These are phyloP conservation scores for Graphiopsis chlorocephala DNA, from an alignment of 2,329 filamentous ascomycete genomes.

Conservation along the genomic window DNA sequence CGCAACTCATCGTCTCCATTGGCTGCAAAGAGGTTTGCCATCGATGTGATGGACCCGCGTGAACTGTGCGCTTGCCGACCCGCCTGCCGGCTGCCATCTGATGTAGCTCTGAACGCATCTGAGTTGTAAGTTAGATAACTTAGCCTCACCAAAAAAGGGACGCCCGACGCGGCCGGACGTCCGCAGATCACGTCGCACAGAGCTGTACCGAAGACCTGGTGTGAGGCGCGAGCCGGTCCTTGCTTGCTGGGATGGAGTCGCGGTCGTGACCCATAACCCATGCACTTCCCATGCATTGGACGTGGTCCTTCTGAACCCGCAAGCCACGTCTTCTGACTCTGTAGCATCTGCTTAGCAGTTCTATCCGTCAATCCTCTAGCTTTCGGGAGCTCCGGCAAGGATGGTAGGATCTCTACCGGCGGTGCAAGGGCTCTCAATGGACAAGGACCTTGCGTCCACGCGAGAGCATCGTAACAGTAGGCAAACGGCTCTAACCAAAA, in stretches of 20 bases:
- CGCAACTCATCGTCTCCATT: background rate
- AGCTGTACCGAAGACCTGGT: constrained; percentile 5
- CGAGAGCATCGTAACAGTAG: constrained; percentile 1
- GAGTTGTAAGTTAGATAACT: constrained; percentile 3
- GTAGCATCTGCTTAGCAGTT: background rate
- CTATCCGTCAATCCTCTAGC: background rate
- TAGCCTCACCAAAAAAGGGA: constrained; percentile 4
- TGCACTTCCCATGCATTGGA: constrained; percentile 6
- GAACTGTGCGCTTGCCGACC: background rate
- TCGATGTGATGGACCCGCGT: background rate
- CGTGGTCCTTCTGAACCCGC: background rate
- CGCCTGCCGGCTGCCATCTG: background rate
- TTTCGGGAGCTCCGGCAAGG: background rate
- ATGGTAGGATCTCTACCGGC: background rate
- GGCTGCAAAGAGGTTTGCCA: background rate
- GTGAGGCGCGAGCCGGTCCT: constrained; percentile 12
- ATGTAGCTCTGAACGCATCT: background rate
- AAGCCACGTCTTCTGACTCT: background rate
- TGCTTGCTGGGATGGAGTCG: background rate
- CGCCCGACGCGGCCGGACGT: background rate
- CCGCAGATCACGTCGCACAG: constrained; percentile 6
- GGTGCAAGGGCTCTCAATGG: background rate
- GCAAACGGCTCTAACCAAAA: background rate
- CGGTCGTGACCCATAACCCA: background rate
- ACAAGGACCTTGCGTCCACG: constrained; percentile 10